A percentile compares a stretch with the other conserved stretches of the same genome.
Conservation (phyloP, 2,329 filamentous ascomycete genomes). For the Botrytis pseudocinerea region DNA sequence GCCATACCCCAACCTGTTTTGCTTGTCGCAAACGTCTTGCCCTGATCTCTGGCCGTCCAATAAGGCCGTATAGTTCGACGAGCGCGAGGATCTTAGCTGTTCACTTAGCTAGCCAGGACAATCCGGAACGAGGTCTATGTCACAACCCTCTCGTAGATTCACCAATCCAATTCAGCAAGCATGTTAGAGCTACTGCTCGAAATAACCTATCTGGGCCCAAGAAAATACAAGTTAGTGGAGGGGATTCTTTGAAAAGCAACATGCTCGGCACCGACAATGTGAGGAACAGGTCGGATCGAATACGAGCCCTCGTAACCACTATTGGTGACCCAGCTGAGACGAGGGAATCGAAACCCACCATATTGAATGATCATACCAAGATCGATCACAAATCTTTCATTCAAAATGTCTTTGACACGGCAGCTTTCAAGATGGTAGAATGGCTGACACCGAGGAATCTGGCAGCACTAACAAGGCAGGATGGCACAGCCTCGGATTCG, state of each 20-base stretch:
- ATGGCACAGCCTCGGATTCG: slow-evolving; percentile 5
- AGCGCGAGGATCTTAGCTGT: slow-evolving; percentile 81
- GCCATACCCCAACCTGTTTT: slow-evolving; percentile 76
- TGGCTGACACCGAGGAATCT: slow-evolving; percentile 61
- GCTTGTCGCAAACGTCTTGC: slow-evolving; percentile 69
- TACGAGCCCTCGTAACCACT: background rate
- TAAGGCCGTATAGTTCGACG: slow-evolving; percentile 76
- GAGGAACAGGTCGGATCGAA: background rate
- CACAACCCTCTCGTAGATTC: slow-evolving; percentile 38
- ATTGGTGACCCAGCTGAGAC: background rate
- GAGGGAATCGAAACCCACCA: slow-evolving; percentile 5
- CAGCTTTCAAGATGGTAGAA: slow-evolving; percentile 68
- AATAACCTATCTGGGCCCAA: slow-evolving; percentile 13
- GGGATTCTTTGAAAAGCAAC: background rate
- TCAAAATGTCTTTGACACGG: slow-evolving; percentile 65
- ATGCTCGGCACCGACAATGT: background rate
- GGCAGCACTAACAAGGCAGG: slow-evolving; percentile 28
- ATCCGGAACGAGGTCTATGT: slow-evolving; percentile 72
- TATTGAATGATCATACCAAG: slow-evolving; percentile 37
- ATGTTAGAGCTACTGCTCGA: slow-evolving; percentile 8
- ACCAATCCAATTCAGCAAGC: slow-evolving; percentile 15
- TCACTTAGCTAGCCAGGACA: slow-evolving; percentile 76
- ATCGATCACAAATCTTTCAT: slow-evolving; percentile 64
- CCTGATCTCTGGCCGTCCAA: slow-evolving; percentile 64
- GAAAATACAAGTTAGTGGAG: background rate